Conservation (phyloP, 169 alveolate species). For the Cryptosporidium canis region DNA sequence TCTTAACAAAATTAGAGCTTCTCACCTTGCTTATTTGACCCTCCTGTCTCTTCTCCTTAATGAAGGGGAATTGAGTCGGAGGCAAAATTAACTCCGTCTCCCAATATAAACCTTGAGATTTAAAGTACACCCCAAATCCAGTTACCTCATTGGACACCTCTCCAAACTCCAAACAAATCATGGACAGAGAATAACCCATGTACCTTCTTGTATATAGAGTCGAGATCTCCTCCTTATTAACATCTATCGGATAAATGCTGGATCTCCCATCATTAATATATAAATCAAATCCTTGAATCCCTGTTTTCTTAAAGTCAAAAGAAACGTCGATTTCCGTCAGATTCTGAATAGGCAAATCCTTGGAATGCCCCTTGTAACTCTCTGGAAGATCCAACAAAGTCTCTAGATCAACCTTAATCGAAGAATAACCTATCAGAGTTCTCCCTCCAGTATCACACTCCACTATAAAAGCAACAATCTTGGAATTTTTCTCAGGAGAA, state of each 20-base stretch:
- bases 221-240: conserved; percentile 24
- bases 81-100: conserved; percentile 22
- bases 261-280: conserved; percentile 42
- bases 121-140: conserved; percentile 64
- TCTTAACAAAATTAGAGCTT: not conserved
- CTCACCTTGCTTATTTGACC: not conserved
- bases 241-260: conserved; percentile 17
- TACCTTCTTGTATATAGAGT: conserved; percentile 43
- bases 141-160: conserved; percentile 33
- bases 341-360: conserved; percentile 14
- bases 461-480: conserved; percentile 27
- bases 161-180: conserved; percentile 61
- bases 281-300: conserved; percentile 29
- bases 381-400: not conserved
- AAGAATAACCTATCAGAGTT: conserved; percentile 39
- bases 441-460: conserved; percentile 45
- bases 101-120: conserved; percentile 65
- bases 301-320: conserved; percentile 33
- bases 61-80: conserved; percentile 19
- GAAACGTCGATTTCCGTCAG: conserved; percentile 33
- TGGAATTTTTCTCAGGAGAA: conserved; percentile 6
- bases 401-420: conserved; percentile 1
- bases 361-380: not conserved
- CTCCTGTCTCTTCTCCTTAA: not conserved
- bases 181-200: conserved; percentile 17